A percentile compares a stretch with the other conserved stretches of the same genome.
Conservation (phyloP, 116 monocot genomes). For the Papilionanthe hybrid region DNA sequence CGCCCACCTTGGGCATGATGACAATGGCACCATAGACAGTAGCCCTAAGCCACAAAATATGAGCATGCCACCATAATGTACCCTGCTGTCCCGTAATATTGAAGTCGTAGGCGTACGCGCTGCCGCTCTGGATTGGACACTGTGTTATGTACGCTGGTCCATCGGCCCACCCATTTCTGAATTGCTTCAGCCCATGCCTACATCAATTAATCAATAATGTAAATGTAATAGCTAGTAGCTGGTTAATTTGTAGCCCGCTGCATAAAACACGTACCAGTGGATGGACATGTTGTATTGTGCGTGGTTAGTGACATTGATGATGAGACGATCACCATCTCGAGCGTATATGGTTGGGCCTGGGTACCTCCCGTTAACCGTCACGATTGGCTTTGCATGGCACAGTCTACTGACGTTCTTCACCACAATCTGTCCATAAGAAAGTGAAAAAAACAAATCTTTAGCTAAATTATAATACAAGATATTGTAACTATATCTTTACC, state of each 20-base stretch:
- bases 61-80: constrained; percentile 79
- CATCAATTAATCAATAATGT: background rate
- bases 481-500: no score
- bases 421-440: constrained; percentile 27
- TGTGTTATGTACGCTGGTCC: constrained; percentile 66
- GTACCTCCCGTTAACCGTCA: constrained; percentile 58
- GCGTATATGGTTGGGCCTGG: constrained; percentile 71
- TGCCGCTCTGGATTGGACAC: constrained; percentile 55
- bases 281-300: constrained; percentile 63
- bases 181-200: constrained; percentile 74
- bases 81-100: constrained; percentile 52
- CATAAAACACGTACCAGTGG: constrained; percentile 38
- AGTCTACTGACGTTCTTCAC: constrained; percentile 63
- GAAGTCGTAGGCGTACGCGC: constrained; percentile 46
- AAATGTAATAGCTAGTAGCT: background rate
- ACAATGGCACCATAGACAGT: constrained; percentile 71
- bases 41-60: constrained; percentile 63
- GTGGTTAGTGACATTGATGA: constrained; percentile 62
- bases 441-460: background rate
- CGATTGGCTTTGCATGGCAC: constrained; percentile 51
- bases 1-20: constrained; percentile 48
- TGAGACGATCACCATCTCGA: constrained; percentile 51
- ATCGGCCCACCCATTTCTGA: constrained; percentile 62
- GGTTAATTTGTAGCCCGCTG: background rate
- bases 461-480: no score